Percentiles rank a stretch among this genome's conserved stretches.
These are phyloP conservation scores for Lanmaoa pseudosensibilis DNA, from an alignment of 768 basidiomycete species.

Conservation along the genomic window DNA sequence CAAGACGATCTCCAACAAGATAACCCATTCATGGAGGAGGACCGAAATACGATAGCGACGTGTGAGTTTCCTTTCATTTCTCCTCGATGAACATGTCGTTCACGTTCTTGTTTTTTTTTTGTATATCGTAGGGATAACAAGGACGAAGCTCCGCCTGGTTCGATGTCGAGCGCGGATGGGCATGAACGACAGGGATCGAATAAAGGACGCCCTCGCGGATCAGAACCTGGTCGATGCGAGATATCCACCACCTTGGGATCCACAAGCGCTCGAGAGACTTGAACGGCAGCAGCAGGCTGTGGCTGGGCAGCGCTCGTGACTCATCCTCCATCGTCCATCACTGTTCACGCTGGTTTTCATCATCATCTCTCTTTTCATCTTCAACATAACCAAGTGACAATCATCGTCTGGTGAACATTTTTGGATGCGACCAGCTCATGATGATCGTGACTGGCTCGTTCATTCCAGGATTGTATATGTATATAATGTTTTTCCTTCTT, in stretches of 20 bases:
- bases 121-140: slow-evolving; percentile 74
- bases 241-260: slow-evolving; percentile 71
- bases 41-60: slow-evolving; percentile 72
- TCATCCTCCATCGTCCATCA: neutral
- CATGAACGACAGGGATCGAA: slow-evolving; percentile 71
- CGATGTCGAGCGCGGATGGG: slow-evolving; percentile 74
- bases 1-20: slow-evolving; percentile 86
- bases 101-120: neutral
- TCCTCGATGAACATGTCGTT: neutral
- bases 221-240: slow-evolving; percentile 76
- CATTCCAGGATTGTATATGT: neutral
- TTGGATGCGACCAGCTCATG: neutral
- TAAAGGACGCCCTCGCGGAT: slow-evolving; percentile 76
- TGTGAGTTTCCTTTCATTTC: slow-evolving; percentile 46
- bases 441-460: neutral
- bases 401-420: slow-evolving; percentile 2
- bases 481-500: neutral
- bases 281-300: slow-evolving; percentile 28
- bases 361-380: neutral
- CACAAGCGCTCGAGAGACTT: slow-evolving; percentile 37
- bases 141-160: slow-evolving; percentile 80
- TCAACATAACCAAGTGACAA: neutral
- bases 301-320: slow-evolving; percentile 10
- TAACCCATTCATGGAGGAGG: slow-evolving; percentile 84
- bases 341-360: neutral